These are phyloP conservation scores for Ophiostoma triangulosporum DNA, from an alignment of 2,329 filamentous ascomycete genomes.

Conservation along the genomic window DNA sequence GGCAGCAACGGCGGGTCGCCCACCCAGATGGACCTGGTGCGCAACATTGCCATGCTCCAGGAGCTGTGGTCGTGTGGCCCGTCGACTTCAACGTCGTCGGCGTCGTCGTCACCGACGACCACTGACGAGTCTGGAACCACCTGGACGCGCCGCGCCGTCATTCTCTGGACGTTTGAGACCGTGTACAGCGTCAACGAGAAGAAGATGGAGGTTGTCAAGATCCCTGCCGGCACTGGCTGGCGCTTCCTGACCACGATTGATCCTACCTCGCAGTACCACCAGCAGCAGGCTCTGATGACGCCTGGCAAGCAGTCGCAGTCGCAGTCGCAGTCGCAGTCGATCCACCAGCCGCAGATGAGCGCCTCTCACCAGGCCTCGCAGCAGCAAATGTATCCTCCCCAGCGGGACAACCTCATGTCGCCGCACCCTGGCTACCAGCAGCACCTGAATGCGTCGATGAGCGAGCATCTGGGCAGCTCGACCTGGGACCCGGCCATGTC, in stretches of 20 bases:
- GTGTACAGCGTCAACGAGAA: slow-evolving; percentile 30
- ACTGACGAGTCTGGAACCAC: slow-evolving; percentile 14
- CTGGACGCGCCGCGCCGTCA: slow-evolving; percentile 45
- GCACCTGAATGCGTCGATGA: slow-evolving; percentile 41
- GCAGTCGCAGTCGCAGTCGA: slow-evolving; percentile 1
- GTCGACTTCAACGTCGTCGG: slow-evolving; percentile 20
- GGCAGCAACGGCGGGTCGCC: slow-evolving; percentile 16
- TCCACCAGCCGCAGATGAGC: slow-evolving; percentile 6
- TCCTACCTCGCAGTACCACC: slow-evolving; percentile 44
- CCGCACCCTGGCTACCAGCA: slow-evolving; percentile 37
- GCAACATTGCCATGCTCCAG: slow-evolving; percentile 53
- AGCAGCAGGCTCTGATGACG: slow-evolving; percentile 30
- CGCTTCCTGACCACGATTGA: slow-evolving; percentile 48
- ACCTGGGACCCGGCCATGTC: slow-evolving; percentile 22
- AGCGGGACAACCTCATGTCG: slow-evolving; percentile 36
- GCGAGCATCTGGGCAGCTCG: slow-evolving; percentile 35
- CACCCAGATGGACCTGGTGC: slow-evolving; percentile 42
- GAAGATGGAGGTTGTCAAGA: slow-evolving; percentile 30
- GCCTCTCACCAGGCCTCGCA: background rate
- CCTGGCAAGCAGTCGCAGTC: slow-evolving; percentile 1
- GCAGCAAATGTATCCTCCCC: slow-evolving; percentile 14
- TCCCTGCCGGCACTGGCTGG: slow-evolving; percentile 44
- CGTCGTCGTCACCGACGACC: slow-evolving; percentile 5
- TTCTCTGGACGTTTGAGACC: slow-evolving; percentile 51
- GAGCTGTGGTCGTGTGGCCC: slow-evolving; percentile 46